Conservation (phyloP, 805 yeast species). For the Yarrowia alimentaria region DNA sequence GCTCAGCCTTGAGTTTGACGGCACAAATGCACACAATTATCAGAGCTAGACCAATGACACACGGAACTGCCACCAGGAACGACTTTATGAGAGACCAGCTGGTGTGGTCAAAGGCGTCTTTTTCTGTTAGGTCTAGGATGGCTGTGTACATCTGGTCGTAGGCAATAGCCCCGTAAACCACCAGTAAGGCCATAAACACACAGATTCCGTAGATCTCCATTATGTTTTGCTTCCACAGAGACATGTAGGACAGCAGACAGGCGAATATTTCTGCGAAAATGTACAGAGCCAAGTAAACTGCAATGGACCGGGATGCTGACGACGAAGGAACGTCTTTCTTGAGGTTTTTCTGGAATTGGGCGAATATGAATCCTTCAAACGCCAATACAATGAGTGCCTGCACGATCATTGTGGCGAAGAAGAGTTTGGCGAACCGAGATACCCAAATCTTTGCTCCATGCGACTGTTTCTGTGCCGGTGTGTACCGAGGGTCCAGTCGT, state of each 20-base stretch:
- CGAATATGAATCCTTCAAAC: conserved; percentile 38
- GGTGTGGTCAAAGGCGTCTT: conserved; percentile 28
- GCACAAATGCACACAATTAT: conserved; percentile 40
- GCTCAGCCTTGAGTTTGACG: conserved; percentile 42
- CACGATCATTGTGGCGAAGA: neutral
- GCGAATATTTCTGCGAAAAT: conserved; percentile 50
- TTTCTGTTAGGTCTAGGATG: conserved; percentile 32
- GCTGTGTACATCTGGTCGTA: conserved; percentile 43
- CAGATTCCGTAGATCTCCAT: conserved; percentile 42
- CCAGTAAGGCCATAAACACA: conserved; percentile 45
- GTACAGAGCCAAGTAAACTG: conserved; percentile 49
- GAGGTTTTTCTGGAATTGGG: conserved; percentile 35
- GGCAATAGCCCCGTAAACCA: conserved; percentile 49
- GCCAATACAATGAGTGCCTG: conserved; percentile 34
- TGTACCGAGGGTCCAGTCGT: conserved; percentile 3
- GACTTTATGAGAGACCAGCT: conserved; percentile 37
- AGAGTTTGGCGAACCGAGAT: conserved; percentile 1
- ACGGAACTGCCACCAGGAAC: conserved; percentile 47
- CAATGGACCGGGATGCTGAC: conserved; percentile 37
- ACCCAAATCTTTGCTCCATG: neutral
- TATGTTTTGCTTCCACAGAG: conserved; percentile 44
- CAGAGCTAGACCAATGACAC: conserved; percentile 43
- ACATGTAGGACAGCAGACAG: conserved; percentile 43
- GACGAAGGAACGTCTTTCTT: conserved; percentile 27
- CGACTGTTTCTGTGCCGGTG: neutral